Base-by-base conservation (phyloP, 2,329 filamentous ascomycete species). In the Botrytis byssoidea region DNA sequence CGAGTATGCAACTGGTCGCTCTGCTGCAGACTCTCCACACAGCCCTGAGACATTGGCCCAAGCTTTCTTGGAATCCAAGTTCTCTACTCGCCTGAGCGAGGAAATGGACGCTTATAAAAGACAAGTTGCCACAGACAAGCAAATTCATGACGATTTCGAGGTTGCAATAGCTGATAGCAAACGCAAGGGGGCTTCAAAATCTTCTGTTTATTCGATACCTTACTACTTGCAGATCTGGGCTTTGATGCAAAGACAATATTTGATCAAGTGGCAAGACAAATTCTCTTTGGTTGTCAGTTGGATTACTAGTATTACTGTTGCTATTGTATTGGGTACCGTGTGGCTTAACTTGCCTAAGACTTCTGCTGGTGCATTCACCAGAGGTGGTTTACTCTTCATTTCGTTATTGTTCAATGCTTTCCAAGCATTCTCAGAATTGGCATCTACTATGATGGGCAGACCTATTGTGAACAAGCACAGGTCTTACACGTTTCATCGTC, bases 331-430 rank as follows among this genome's bases (percentile, higher is more conserved):
- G 64, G 94, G 93, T 77, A 94, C 93, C 0, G 89, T 96, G 6
- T 97, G 92, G 85, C 86, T 94, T 74, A 85, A 93, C 51, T 87
- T 93, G 48, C 89, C 89, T 1, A 82, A 89, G 70, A 90, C 86
- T 0, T 90, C 88, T 51, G 71, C 89, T 46, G 93, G 91, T 57
- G 92, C 93, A 4, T 97, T 96, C 82, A 92, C 91, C 77, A 90
- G 93, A 81, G 93, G 93, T 76, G 93, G 93, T 84, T 88, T 95
- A 1, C 85, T 97, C 69, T 97, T 97, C 83, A 89, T 94, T 71
- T 85, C 92, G 35, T 87, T 97, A 2, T 83, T 97, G 7, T 95
- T 95, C 86, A 95, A 95, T 81, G 92, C 92, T n/a, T 95, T 97
- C 82, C 91, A 94, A 79, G 92, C 93, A 37, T 95, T 96, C 80